Base-by-base conservation (phyloP, 164 flowering plant species). In the Dillenia turbinata region DNA sequence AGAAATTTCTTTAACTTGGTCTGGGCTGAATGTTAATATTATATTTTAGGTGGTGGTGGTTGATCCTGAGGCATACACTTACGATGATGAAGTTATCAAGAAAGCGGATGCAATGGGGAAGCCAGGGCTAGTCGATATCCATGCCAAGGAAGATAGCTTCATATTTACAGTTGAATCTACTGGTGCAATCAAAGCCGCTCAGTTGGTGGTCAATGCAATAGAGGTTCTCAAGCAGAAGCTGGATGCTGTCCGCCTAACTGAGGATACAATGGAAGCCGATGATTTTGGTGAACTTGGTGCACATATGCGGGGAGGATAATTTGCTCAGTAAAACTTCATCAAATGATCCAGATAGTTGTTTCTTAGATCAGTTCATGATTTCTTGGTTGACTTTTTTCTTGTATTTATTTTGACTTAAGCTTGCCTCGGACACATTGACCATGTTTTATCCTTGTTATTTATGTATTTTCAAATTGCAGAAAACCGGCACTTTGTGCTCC, bases 91-190 rank as follows among this genome's bases (percentile, higher is more conserved):
- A 74, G 96, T 94, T 66, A 73, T 94, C 13, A 91, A 91, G 81
- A 91, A 85, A 67, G 93, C 96, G 44, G 97, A 92, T 65, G 81
- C 96, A 33, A 88, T 95, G 97, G 96, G 96, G 19, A 88, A 91
- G 67, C 80, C 96, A 8, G 99, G 99, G 19, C 88, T 95, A 19
- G 85, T 91, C 6, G 97, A 95, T 40, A 92, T 95, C 14, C 72
- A 77, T 76, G 86, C 89, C 7, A 95, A 76, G 63, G 96, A 95
- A 69, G 97, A 92, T 61, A 86, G 92, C 53, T 95, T 95, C 57
- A 82, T 92, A 17, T 89, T 95, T 77, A 89, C 97, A 0, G 97
- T 95, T 48, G 97, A 95, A 68, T 79, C 99, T 15, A 95, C 99
- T 12, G 99, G 97, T 62, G 96, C 94, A 5, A 56, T 92, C 59